A percentile compares a stretch with the other conserved stretches of the same genome.
These are phyloP conservation scores for Thraustochytrium striatum DNA, from an alignment of 352 stramenopile species.

Conservation along the genomic window DNA sequence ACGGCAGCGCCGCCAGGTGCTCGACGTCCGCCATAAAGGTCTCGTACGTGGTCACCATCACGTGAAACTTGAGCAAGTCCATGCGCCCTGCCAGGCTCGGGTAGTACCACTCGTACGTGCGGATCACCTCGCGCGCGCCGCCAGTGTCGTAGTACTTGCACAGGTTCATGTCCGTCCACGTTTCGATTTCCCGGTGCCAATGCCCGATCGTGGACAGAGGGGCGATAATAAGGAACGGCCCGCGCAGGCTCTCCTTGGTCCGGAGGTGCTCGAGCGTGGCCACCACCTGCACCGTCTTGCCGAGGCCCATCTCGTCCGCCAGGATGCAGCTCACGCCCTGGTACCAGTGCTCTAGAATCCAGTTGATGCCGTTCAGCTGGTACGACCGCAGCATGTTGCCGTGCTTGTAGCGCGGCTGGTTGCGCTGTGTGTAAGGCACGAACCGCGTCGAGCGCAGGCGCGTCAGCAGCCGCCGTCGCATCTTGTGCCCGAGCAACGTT, in stretches of 20 bases:
- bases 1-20: slow-evolving; percentile 76
- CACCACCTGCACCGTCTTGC: slow-evolving; percentile 73
- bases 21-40: slow-evolving; percentile 76
- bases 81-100: slow-evolving; percentile 27
- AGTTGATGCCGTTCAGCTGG: slow-evolving; percentile 96
- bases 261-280: slow-evolving; percentile 76
- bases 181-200: slow-evolving; percentile 89
- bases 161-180: slow-evolving; percentile 62
- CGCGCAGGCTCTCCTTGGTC: slow-evolving; percentile 83
- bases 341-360: slow-evolving; percentile 97
- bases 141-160: slow-evolving; percentile 50
- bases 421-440: slow-evolving; percentile 42
- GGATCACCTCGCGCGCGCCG: slow-evolving; percentile 50
- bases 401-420: slow-evolving; percentile 50
- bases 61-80: slow-evolving; percentile 59
- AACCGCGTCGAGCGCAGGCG: slow-evolving; percentile 12
- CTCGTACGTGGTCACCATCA: slow-evolving; percentile 89
- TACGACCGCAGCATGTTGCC: slow-evolving; percentile 87
- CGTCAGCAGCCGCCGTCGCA: not conserved
- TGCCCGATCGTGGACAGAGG: slow-evolving; percentile 95
- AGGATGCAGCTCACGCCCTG: slow-evolving; percentile 94
- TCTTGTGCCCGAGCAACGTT: slow-evolving; percentile 9
- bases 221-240: slow-evolving; percentile 94
- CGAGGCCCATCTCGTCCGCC: slow-evolving; percentile 85
- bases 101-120: slow-evolving; percentile 53